A percentile compares a stretch with the other conserved stretches of the same genome.
Evolutionary conservation across 2,329 filamentous ascomycete species (phyloP).

Genomic region (Parascedosporium putredinis): DNA sequence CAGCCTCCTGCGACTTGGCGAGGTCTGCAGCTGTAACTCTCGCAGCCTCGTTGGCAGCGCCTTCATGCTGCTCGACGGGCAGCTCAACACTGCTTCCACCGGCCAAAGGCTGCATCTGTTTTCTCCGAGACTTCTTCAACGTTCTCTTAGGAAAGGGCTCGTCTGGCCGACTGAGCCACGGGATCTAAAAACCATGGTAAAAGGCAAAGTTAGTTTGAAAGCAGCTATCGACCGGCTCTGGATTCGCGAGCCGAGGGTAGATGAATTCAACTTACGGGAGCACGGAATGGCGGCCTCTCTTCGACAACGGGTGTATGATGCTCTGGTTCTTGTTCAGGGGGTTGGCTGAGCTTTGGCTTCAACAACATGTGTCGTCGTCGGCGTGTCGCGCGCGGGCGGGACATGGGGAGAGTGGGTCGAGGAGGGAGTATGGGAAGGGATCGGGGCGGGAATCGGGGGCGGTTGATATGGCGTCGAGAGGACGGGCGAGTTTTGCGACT

Average conservation of each 20-base stretch:
- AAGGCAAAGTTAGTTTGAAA: neutral
- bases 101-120: slow-evolving; percentile 19
- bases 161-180: slow-evolving; percentile 5
- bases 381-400: neutral
- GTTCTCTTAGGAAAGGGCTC: slow-evolving; percentile 15
- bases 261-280: slow-evolving; percentile 1
- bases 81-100: slow-evolving; percentile 30
- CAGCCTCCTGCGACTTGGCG: slow-evolving; percentile 12
- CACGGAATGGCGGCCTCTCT: slow-evolving; percentile 1
- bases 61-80: slow-evolving; percentile 28
- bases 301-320: neutral
- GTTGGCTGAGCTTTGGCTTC: slow-evolving; percentile 1
- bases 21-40: slow-evolving; percentile 14
- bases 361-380: slow-evolving; percentile 6
- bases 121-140: slow-evolving; percentile 30
- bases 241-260: too few species aligned
- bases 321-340: neutral
- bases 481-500: slow-evolving; percentile 40
- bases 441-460: slow-evolving; percentile 31
- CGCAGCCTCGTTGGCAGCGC: slow-evolving; percentile 17
- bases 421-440: slow-evolving; percentile 39
- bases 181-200: neutral
- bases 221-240: neutral
- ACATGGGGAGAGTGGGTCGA: slow-evolving; percentile 28
- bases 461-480: slow-evolving; percentile 48